Percentiles rank a stretch among this genome's conserved stretches.
Conservation (phyloP, 345 rosid genomes). For the Geranium rotundifolium region DNA sequence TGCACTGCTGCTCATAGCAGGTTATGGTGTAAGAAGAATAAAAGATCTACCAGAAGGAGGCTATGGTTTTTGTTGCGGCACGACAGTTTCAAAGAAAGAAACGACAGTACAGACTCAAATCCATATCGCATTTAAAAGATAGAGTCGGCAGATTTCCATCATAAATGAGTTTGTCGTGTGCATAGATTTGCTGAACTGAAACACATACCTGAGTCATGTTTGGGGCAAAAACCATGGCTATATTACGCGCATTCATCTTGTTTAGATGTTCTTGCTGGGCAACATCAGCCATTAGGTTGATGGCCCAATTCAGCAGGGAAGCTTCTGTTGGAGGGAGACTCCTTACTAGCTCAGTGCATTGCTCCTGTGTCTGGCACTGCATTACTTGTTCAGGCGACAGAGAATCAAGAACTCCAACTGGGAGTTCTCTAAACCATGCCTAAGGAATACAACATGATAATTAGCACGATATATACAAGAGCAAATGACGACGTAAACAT, state of each 20-base stretch:
- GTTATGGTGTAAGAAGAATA: no score
- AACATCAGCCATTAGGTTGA: conserved; percentile 49
- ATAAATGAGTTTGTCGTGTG: conserved; percentile 1
- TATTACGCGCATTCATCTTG: conserved; percentile 43
- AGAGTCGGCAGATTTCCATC: no score
- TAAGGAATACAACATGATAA: not conserved
- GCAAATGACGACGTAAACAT: no score
- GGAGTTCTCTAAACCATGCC: conserved; percentile 54
- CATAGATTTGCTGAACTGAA: not conserved
- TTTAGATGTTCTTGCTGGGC: conserved; percentile 32
- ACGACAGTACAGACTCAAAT: no score
- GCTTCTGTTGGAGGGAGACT: conserved; percentile 36
- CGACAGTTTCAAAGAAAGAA: no score
- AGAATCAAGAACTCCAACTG: conserved; percentile 35
- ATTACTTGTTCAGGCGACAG: conserved; percentile 37
- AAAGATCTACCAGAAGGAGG: no score
- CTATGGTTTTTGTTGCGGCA: no score
- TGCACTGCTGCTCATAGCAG: no score
- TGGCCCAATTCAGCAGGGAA: conserved; percentile 40
- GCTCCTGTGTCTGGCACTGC: conserved; percentile 36
- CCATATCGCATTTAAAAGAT: no score
- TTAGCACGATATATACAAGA: no score
- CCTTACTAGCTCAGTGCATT: conserved; percentile 29
- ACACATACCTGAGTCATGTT: conserved; percentile 37
- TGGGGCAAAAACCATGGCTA: conserved; percentile 47